Percentiles rank a stretch among this genome's conserved stretches.
phyloP scores from a whole-genome alignment of 768 basidiomycete species.

The Kwoniella europaea region DNA sequence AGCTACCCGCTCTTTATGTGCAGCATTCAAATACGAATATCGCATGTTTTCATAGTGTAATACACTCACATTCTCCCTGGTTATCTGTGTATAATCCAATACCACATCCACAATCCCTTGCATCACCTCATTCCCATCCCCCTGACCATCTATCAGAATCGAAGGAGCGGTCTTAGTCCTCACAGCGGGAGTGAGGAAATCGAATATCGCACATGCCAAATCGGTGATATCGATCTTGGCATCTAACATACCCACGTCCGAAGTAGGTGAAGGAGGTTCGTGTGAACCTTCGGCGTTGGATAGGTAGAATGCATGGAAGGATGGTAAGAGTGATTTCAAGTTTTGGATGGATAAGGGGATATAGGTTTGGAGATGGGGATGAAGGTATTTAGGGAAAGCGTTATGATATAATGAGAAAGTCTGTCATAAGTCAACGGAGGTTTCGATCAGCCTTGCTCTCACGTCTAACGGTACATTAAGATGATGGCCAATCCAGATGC shows the following conservation, averaged over 20 bases:
- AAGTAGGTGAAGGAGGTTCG: constrained; percentile 63
- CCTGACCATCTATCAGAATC: constrained; percentile 64
- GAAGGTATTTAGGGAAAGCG: constrained; percentile 77
- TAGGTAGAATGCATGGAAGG: constrained; percentile 58
- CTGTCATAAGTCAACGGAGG: constrained; percentile 59
- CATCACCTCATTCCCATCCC: constrained; percentile 33
- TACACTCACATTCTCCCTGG: constrained; percentile 76
- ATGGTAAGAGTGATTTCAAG: constrained; percentile 66
- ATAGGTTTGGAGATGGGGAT: constrained; percentile 60
- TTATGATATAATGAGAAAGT: constrained; percentile 78
- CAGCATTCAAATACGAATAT: background rate
- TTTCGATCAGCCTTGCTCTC: background rate
- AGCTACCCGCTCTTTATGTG: background rate
- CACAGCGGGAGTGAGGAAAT: constrained; percentile 73
- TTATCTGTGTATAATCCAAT: constrained; percentile 82
- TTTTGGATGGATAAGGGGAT: constrained; percentile 57
- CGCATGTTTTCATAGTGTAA: background rate
- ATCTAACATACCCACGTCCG: constrained; percentile 60
- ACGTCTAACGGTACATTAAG: too few relatives aligned
- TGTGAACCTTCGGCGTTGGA: constrained; percentile 58
- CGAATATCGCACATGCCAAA: constrained; percentile 76
- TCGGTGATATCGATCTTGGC: constrained; percentile 70
- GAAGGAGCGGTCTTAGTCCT: constrained; percentile 68
- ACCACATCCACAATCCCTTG: constrained; percentile 55
- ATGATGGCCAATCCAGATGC: too few relatives aligned